A percentile compares a stretch with the other conserved stretches of the same genome.
Conservation (phyloP, 768 basidiomycete genomes). For the Macrolepiota albuminosa region DNA sequence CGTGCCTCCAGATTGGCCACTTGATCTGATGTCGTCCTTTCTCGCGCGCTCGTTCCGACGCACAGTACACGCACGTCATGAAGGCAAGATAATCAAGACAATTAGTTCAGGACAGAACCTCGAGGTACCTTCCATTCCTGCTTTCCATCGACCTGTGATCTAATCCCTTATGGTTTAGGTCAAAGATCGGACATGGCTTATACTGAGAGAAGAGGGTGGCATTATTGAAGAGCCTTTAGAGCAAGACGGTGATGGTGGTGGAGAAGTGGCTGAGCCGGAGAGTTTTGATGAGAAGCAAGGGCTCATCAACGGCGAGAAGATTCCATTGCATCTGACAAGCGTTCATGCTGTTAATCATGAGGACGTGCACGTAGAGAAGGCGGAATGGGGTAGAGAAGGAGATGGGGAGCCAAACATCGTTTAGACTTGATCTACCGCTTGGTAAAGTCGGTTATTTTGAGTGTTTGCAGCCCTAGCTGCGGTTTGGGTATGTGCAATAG, state of each 20-base stretch:
- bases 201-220: constrained; percentile 59
- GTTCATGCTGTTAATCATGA: background rate
- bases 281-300: constrained; percentile 43
- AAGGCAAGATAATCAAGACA: constrained; percentile 74
- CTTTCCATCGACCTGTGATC: background rate
- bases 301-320: constrained; percentile 31
- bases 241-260: constrained; percentile 28
- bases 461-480: background rate
- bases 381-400: background rate
- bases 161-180: constrained; percentile 29
- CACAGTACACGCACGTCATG: constrained; percentile 63
- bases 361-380: constrained; percentile 5
- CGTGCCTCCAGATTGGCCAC: constrained; percentile 74
- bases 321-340: constrained; percentile 22
- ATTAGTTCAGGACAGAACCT: constrained; percentile 79
- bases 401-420: background rate
- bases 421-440: background rate
- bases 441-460: no score
- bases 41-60: constrained; percentile 74
- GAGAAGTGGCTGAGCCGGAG: constrained; percentile 17
- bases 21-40: constrained; percentile 70
- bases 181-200: constrained; percentile 52
- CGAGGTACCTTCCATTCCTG: constrained; percentile 32
- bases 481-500: no score
- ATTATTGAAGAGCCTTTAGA: constrained; percentile 60